Base-by-base conservation (phyloP, 208 protist genomes). In the Perkinsela sp. region DNA sequence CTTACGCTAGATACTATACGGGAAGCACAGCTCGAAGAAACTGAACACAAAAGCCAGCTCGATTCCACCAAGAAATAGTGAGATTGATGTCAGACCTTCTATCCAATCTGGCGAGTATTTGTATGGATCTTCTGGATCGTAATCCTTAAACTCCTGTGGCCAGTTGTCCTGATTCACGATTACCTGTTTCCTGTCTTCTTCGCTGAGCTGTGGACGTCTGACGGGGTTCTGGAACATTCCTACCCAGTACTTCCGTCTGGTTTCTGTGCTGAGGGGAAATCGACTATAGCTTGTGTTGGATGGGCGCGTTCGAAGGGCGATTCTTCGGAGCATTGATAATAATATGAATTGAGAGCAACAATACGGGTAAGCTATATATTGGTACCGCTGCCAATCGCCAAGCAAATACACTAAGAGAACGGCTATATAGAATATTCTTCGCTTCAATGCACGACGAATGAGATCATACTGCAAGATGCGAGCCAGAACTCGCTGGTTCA, bases 81-180 rank as follows among this genome's bases (percentile, higher is more conserved):
- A 85, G 82, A 83, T 90, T 78, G 84, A 90, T 73, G 77, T 81
- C 66, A 92, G 74, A 32, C 83, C 81, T 70, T 92, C 84, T 68
- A 90, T 84, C 32, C 89, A 77, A 73, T 80, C 78, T 30, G 87
- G 87, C 40, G 73, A 80, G 69, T 90, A 88, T 75, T 92, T 92
- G 79, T 92, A 92, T 29, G 87, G 87, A 73, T 92, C 87, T 67
- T 90, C 79, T 0, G 84, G 84, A 69, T 92, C 87, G 77, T 82
- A 90, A 75, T 92, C 79, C 31, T 78, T 80, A 76, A 92, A 92
- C 75, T 90, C 84, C 67, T 78, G 82, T 16, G 87, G 87, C 87
- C 87, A 92, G 72, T 90, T 77, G 0, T 69, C 77, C 73, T 92
- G 84, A 77, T 92, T 84, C 57, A 92, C 83, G 71, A 81, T 76